Base-by-base conservation (phyloP, 257 asterid species). In the Gynochthodes officinalis region DNA sequence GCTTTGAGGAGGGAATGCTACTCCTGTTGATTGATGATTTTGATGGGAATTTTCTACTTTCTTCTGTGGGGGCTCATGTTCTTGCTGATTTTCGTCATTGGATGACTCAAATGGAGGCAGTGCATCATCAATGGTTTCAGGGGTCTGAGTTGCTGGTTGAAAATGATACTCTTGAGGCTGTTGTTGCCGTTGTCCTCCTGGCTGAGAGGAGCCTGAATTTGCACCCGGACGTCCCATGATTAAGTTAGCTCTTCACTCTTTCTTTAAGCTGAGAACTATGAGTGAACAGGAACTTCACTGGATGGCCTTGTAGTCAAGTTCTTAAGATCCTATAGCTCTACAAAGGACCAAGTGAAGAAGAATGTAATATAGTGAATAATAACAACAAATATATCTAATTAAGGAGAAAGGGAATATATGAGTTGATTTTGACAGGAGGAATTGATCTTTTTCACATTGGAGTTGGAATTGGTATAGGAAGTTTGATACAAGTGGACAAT, bases 101-200 rank as follows among this genome's bases (percentile, higher is more conserved):
- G 25, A n/a, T 50, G 66, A 33, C 12, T 69, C 78, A 33, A 39
- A 68, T 35, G 67, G 54, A 40, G 80, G 75, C 25, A 42, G 77
- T 30, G 49, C 48, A 59, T 71, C 78, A 52, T 80, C 76, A 27
- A 61, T 73, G 70, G 70, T 69, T 33, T 73, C 84, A 30, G 76
- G 69, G 67, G 50, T 63, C 42, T 68, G 74, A 64, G 64, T 60
- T 21, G 60, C 60, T 28, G 54, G 44, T 35, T 25, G 70, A 37
- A 28, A 59, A 5, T 54, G 63, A 12, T 64, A n/a, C n/a, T n/a
- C n/a, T n/a, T n/a, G 60, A 23, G 65, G 21, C 33, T 69, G 52
- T 68, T 76, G 55, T 43, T 23, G 69, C 54, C 25, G 76, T 16
- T 18, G 43, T 60, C 66, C 44, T 0, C 44, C 25, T 4, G 33